phyloP scores from a whole-genome alignment of 306 rosid genomes.

The Spatholobus suberectus region DNA sequence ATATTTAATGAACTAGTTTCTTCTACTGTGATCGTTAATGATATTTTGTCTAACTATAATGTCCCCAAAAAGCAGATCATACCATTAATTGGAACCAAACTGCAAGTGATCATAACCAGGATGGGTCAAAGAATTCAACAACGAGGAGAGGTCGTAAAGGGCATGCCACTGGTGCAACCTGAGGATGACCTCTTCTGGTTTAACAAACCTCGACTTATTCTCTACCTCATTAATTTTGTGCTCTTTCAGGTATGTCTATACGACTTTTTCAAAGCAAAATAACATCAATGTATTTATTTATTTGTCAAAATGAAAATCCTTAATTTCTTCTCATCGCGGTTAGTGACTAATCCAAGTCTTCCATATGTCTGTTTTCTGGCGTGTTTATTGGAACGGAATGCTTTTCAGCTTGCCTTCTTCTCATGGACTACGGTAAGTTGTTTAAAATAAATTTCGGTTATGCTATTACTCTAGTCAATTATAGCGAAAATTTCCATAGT shows the following conservation, averaged over 20 bases:
- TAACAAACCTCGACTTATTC: constrained; percentile 7
- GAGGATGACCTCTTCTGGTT: constrained; percentile 16
- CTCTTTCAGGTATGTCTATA: background rate
- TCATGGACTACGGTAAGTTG: background rate
- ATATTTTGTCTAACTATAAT: background rate
- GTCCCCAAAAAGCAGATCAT: background rate
- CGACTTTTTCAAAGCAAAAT: background rate
- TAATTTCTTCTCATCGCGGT: background rate
- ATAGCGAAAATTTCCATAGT: background rate
- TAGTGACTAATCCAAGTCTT: background rate
- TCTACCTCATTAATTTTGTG: constrained; percentile 1
- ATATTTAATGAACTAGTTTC: too few species aligned
- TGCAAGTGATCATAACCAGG: constrained; percentile 6
- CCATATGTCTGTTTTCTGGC: background rate
- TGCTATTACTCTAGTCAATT: background rate
- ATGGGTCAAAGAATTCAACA: constrained; percentile 9
- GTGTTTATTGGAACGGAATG: background rate
- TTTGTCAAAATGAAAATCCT: background rate
- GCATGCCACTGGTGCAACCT: background rate
- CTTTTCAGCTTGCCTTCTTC: background rate
- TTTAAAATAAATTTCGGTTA: background rate
- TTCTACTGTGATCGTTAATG: background rate
- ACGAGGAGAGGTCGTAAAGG: constrained; percentile 10
- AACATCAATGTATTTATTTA: background rate
- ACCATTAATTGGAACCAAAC: background rate